Evolutionary conservation across 2,329 filamentous ascomycete species (phyloP), one percentile per base, ranked within the genome.

Genomic region (Xylaria sp.): DNA sequence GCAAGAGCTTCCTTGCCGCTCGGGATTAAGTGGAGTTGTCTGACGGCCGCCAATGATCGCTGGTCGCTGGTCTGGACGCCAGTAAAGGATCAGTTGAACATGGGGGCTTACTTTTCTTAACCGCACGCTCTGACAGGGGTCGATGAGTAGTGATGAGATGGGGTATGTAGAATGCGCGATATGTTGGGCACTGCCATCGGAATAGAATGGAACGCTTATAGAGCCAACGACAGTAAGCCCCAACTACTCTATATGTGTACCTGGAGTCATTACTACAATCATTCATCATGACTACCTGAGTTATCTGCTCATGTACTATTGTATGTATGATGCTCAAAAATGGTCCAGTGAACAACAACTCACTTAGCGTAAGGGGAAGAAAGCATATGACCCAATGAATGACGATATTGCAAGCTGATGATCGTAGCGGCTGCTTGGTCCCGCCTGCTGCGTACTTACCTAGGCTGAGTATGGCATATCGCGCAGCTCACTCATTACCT

Each of bases 61-160:
- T 71, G 63, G 72, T 62, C 71, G 36, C 62, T 71, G 63, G 72
- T 62, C 71, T 68, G 73, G 72, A 70, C 67, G 71, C 68, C 69
- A 64, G 71, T 61, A 62, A 73, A 74, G 66, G 69, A 67, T 67
- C 54, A 49, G 53, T 66, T 59, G 40, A 51, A 69, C 31, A 36
- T 23, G 33, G 20, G 36, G 20, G 36, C 54, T 58, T 62, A 33
- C 49, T 33, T 44, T 33, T 33, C 57, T 28, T 46, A 60, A 38
- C 44, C 58, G 31, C 28, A 33, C 15, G 6, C 13, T 26, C 53
- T 20, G 31, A 56, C 53, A 56, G 33, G 53, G 53, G 31, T 36
- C 51, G 17, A 20, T 31, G 20, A 56, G 17, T 54, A 51, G 6
- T 31, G 23, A 36, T 31, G 6, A 17, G 23, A 51, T 17, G 48